Conservation (phyloP, 2,329 filamentous ascomycete species). For the Alternaria sp. region DNA sequence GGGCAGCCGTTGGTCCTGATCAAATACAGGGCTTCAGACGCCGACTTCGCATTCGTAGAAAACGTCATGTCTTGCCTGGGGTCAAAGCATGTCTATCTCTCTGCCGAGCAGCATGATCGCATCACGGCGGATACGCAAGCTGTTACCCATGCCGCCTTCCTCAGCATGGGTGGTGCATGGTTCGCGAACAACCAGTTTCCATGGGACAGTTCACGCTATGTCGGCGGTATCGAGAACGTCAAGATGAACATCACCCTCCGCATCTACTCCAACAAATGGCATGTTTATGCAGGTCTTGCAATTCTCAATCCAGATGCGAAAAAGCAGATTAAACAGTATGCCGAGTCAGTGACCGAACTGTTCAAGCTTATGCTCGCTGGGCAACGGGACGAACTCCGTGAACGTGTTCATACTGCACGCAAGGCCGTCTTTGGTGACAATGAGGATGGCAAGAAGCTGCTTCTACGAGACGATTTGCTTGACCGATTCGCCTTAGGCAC, state of each 20-base stretch:
- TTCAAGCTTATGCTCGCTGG: slow-evolving; percentile 98
- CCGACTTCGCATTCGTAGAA: slow-evolving; percentile 80
- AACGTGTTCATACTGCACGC: slow-evolving; percentile 81
- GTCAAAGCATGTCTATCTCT: slow-evolving; percentile 87
- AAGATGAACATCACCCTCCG: slow-evolving; percentile 98
- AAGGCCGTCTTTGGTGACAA: slow-evolving; percentile 69
- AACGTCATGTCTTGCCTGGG: slow-evolving; percentile 81
- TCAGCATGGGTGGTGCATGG: slow-evolving; percentile 98
- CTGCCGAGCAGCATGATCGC: slow-evolving; percentile 87
- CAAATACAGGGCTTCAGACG: slow-evolving; percentile 85
- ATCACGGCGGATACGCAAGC: slow-evolving; percentile 99
- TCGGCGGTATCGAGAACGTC: slow-evolving; percentile 97
- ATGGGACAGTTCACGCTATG: slow-evolving; percentile 95
- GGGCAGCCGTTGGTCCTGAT: slow-evolving; percentile 95
- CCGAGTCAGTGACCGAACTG: slow-evolving; percentile 87
- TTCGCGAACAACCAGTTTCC: slow-evolving; percentile 94
- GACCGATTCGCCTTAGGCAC: slow-evolving; percentile 88
- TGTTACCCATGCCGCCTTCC: slow-evolving; percentile 95
- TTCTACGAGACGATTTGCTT: slow-evolving; percentile 81
- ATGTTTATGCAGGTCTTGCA: slow-evolving; percentile 96
- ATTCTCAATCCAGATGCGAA: slow-evolving; percentile 95
- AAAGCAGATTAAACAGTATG: slow-evolving; percentile 94
- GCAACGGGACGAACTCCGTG: slow-evolving; percentile 75
- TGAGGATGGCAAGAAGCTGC: slow-evolving; percentile 70
- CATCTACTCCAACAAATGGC: slow-evolving; percentile 99